Base-by-base conservation (phyloP, 2,329 filamentous ascomycete genomes). In the Penicillium polonicum region DNA sequence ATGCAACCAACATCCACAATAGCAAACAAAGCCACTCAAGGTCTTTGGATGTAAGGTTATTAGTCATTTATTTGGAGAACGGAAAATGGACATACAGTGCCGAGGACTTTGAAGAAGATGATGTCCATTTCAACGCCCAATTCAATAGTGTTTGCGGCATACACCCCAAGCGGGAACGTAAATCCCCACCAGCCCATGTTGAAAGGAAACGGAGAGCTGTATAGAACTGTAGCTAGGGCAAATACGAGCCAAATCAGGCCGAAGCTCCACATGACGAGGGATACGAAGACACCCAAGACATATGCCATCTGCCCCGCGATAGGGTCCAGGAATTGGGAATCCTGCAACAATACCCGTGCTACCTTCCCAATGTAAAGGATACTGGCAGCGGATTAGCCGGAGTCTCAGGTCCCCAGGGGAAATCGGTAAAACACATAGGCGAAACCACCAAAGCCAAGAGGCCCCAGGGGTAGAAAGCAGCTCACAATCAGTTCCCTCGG, bases 401-500 rank as follows among this genome's bases (percentile, higher is more conserved):
- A 74, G 38, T 74, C 74, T 31, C 5, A 13, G 12, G 5, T 31
- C 29, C 4, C 29, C 12, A 13, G 29, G 12, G 29, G 12, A 13
- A 13, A 13, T 31, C 12, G 12, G 29, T 31, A 31, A 31, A 31
- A 5, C 2, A 13, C 64, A 54, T 71, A 71, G 58, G 78, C 82
- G 61, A 84, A 89, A 1, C 84, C 86, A 19, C 85, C 86, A 68
- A 87, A 85, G 0, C 87, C 87, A 0, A 89, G 73, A 0, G 87
- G 86, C 0, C 88, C 86, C 0, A 90, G 77, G 0, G 88, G 87
- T 0, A 90, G 74, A 63, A 90, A 88, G 7, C 85, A 83, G 2
- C 83, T 87, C 10, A 89, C 86, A 43, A 90, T 86, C 55, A 86
- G 83, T 67, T 89, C 88, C 48, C 83, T 79, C 1, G 86, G 82